phyloP scores from a whole-genome alignment of 2,329 filamentous ascomycete species.

The Coniochaeta sp. region DNA sequence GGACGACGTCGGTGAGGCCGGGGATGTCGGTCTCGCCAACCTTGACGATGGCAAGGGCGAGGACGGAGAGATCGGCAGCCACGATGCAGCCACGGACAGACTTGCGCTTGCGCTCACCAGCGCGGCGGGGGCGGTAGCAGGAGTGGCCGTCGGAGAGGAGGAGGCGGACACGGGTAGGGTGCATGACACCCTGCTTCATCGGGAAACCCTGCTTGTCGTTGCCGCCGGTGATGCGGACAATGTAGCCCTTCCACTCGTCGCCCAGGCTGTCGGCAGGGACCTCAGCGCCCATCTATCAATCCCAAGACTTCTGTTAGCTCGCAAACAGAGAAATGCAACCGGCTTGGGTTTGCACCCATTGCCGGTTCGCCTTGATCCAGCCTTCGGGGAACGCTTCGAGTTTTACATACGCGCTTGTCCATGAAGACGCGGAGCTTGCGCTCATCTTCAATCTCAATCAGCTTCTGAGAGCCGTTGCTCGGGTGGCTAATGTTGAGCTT shows the following conservation, averaged over 20 bases:
- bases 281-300: constrained; percentile 72
- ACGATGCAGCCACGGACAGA: constrained; percentile 98
- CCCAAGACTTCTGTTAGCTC: not conserved
- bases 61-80: constrained; percentile 87
- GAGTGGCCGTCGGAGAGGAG: constrained; percentile 95
- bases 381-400: constrained; percentile 8
- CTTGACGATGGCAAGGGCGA: constrained; percentile 95
- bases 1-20: constrained; percentile 93
- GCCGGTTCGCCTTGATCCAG: constrained; percentile 5
- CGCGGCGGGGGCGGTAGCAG: constrained; percentile 97
- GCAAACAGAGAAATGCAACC: not conserved
- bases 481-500: constrained; percentile 73
- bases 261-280: constrained; percentile 90
- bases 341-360: constrained; percentile 1
- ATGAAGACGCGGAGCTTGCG: constrained; percentile 98
- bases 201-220: constrained; percentile 99
- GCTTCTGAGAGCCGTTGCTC: constrained; percentile 99
- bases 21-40: constrained; percentile 92
- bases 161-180: constrained; percentile 96
- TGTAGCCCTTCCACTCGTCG: constrained; percentile 99
- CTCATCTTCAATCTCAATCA: constrained; percentile 99
- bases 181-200: constrained; percentile 99
- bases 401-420: constrained; percentile 68
- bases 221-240: constrained; percentile 98
- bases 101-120: constrained; percentile 99